Evolutionary conservation across 2,329 filamentous ascomycete genomes (phyloP), one percentile per base, ranked within the genome.

Genomic region (Hirsutella minnesotensis): DNA sequence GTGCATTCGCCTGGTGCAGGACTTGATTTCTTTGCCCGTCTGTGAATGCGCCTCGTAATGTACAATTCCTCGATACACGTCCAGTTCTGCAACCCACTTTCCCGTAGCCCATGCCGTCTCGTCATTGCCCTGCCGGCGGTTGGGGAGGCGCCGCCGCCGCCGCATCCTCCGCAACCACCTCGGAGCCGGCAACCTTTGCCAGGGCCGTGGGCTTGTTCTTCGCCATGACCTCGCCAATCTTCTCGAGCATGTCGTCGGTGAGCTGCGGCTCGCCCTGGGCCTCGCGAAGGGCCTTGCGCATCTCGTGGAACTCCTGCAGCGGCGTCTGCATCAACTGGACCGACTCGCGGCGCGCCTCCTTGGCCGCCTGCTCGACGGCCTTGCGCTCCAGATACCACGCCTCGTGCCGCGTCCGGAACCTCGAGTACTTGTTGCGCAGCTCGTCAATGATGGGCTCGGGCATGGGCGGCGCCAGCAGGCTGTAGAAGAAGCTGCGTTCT

Each of bases 391-490:
- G 62, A 58, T 83, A 94, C 60, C 82, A 83, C 38, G 75, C 67
- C 49, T 88, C 83, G 65, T 94, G 86, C 39, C 86, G 73, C 42
- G 81, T 87, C 56, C 88, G 74, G 77, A 89, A 92, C 54, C 75
- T 78, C 52, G 81, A 85, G 72, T 81, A 94, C 59, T 80, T 83
- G 68, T 84, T 83, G 57, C 88, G 75, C 57, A 96, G 70, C 69
- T 96, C 90, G 60, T 95, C 81, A 50, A 94, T 73, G 31, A 95
- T 75, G n/a, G 64, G 66, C 24, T 70, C 64, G 5, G 90, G 88
- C 73, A 95, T 86, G 13, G 90, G 90, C 21, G 84, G 74, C 15
- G 74, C 69, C 22, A 88, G 68, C 20, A 96, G 70, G 30, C 79
- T 84, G n/a, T 89, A 88, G 43, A 81, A 70, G 59, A 85, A 95